Conservation (phyloP, 2,329 filamentous ascomycete genomes). For the Eutypa lata region DNA sequence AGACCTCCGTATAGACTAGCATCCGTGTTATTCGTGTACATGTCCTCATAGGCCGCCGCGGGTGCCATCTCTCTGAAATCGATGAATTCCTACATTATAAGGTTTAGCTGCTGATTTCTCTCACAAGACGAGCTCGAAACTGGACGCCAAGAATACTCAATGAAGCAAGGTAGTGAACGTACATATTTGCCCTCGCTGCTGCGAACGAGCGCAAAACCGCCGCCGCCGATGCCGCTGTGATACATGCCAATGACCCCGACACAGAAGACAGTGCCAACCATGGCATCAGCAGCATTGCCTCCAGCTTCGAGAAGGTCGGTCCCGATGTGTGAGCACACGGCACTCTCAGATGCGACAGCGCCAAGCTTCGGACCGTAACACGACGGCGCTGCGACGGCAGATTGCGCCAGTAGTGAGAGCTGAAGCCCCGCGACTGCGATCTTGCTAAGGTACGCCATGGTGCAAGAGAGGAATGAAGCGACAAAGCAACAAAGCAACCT, state of each 20-base stretch:
- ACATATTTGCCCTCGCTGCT: conserved; percentile 56
- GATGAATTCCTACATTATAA: conserved; percentile 65
- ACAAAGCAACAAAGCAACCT: too few species aligned
- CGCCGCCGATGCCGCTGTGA: conserved; percentile 81
- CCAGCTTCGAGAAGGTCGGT: conserved; percentile 56
- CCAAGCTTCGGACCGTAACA: conserved; percentile 37
- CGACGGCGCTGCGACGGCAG: conserved; percentile 12
- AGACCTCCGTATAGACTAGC: conserved; percentile 67
- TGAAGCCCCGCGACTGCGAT: conserved; percentile 18
- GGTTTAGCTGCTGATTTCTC: background rate
- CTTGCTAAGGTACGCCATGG: conserved; percentile 20
- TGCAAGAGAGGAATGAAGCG: too few species aligned
- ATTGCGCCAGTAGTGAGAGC: conserved; percentile 13
- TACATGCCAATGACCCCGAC: conserved; percentile 75
- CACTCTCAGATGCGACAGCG: conserved; percentile 68
- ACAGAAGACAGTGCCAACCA: conserved; percentile 72
- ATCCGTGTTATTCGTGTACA: conserved; percentile 69
- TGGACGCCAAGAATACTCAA: background rate
- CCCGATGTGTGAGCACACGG: conserved; percentile 67
- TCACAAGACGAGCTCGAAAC: too few species aligned
- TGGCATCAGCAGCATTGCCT: conserved; percentile 72
- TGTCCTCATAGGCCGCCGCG: conserved; percentile 72
- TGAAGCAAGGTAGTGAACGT: background rate
- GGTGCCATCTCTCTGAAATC: conserved; percentile 86
- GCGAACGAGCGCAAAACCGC: conserved; percentile 84